These are phyloP conservation scores for Penicillium sp. DNA, from an alignment of 2,329 filamentous ascomycete species.

Conservation along the genomic window DNA sequence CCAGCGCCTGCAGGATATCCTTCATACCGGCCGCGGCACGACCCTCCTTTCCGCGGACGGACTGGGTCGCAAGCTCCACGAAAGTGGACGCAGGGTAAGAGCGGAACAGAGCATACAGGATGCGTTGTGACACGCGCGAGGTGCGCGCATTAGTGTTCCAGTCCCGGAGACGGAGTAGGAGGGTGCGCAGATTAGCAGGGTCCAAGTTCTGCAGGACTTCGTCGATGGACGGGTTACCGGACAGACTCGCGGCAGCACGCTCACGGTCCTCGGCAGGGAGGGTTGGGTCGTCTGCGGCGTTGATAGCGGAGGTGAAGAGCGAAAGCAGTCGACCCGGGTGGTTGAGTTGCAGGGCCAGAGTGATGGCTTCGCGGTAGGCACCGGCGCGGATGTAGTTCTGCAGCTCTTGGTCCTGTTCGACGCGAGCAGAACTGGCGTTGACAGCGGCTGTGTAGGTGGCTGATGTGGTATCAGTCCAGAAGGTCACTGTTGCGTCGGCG, in stretches of 20 bases:
- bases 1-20: conserved; percentile 82
- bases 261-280: conserved; percentile 26
- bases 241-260: conserved; percentile 35
- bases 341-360: conserved; percentile 86
- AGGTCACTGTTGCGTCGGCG: conserved; percentile 87
- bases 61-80: conserved; percentile 59
- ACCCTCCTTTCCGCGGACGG: conserved; percentile 31
- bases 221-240: conserved; percentile 63
- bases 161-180: conserved; percentile 80
- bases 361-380: conserved; percentile 90
- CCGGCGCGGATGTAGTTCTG: conserved; percentile 87
- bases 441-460: conserved; percentile 73
- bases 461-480: conserved; percentile 90
- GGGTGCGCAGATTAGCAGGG: conserved; percentile 78
- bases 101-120: conserved; percentile 74
- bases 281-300: conserved; percentile 62
- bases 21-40: conserved; percentile 61
- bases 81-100: conserved; percentile 78
- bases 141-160: conserved; percentile 97
- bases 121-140: conserved; percentile 77
- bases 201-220: conserved; percentile 75
- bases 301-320: conserved; percentile 78
- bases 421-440: conserved; percentile 70
- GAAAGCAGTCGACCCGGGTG: conserved; percentile 83
- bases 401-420: conserved; percentile 91